Conservation (phyloP, 108 stramenopile genomes). For the Fistulifera solaris region DNA sequence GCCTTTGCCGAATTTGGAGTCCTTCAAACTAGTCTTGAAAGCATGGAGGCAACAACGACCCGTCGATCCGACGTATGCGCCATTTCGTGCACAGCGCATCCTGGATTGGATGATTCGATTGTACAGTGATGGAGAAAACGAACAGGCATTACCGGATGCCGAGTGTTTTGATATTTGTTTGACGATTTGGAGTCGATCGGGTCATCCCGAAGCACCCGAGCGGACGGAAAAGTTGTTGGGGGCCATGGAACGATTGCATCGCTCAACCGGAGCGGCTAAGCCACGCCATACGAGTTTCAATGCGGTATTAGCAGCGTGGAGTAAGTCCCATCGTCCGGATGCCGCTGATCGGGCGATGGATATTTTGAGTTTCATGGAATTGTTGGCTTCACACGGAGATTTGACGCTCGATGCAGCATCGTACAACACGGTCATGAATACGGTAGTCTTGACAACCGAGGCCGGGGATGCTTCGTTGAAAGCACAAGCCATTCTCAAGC, state of each 20-base stretch:
- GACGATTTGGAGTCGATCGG: constrained; percentile 41
- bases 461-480: constrained; percentile 23
- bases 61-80: constrained; percentile 7
- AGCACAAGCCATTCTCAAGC: constrained; percentile 49
- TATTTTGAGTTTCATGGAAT: constrained; percentile 47
- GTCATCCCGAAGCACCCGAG: constrained; percentile 41
- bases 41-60: constrained; percentile 26
- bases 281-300: constrained; percentile 43
- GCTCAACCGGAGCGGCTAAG: constrained; percentile 1
- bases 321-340: constrained; percentile 23
- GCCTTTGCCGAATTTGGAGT: constrained; percentile 32
- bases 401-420: constrained; percentile 6
- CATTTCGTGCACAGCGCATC: constrained; percentile 30
- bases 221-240: constrained; percentile 51
- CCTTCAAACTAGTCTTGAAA: constrained; percentile 28
- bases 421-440: constrained; percentile 29
- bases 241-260: constrained; percentile 43
- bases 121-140: constrained; percentile 32
- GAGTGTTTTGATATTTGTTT: constrained; percentile 59
- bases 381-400: constrained; percentile 13
- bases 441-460: constrained; percentile 24
- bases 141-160: constrained; percentile 36
- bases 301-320: constrained; percentile 46
- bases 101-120: constrained; percentile 63
- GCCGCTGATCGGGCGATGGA: constrained; percentile 38